phyloP scores from a whole-genome alignment of 495 filamentous ascomycete species.

The Xylaria sp. region DNA sequence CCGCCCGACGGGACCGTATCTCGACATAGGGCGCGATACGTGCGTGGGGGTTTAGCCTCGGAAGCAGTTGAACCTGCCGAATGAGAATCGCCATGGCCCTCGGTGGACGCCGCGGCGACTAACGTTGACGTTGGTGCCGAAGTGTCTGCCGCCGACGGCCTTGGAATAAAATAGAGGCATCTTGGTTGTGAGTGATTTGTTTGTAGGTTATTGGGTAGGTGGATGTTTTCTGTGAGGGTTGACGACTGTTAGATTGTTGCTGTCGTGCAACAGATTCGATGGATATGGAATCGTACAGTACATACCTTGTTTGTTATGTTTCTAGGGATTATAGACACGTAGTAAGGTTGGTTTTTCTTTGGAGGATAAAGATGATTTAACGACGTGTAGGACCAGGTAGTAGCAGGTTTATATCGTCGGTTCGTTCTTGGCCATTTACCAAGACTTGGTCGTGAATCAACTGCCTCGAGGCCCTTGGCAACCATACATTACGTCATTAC shows the following conservation, averaged over 20 bases:
- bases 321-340: not conserved
- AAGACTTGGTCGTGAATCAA: not conserved
- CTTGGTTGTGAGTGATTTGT: not conserved
- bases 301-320: not conserved
- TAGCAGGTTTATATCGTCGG: constrained; percentile 6
- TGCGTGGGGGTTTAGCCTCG: constrained; percentile 27
- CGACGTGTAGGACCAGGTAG: not conserved
- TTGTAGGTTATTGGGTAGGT: not conserved
- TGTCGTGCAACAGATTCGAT: not conserved
- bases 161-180: constrained; percentile 44
- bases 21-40: not conserved
- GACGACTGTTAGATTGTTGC: not conserved
- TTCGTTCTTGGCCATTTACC: constrained; percentile 2
- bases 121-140: constrained; percentile 42
- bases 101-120: constrained; percentile 40
- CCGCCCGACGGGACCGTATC: not conserved
- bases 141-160: constrained; percentile 38
- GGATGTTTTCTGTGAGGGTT: not conserved
- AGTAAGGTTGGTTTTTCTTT: not conserved
- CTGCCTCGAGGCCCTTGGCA: not conserved
- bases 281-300: not conserved
- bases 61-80: constrained; percentile 46
- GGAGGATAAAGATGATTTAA: not conserved
- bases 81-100: constrained; percentile 43
- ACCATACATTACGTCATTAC: constrained; percentile 4